Evolutionary conservation across 495 filamentous ascomycete species (phyloP).

Genomic region (Lophiotrema nucula): DNA sequence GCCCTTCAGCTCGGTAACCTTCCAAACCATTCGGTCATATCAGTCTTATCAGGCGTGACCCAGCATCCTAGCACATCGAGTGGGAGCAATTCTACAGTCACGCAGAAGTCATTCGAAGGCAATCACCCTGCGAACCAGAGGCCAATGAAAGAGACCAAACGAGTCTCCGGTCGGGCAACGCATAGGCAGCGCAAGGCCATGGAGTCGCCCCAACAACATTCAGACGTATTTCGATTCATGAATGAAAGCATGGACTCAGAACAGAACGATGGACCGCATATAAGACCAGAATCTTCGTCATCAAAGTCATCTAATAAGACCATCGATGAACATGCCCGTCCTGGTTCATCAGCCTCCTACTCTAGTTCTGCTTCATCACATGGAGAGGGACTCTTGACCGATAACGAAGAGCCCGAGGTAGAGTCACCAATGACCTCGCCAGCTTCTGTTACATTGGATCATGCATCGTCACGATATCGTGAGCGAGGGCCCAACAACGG

Average conservation of each 20-base stretch:
- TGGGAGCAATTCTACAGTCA: constrained; percentile 44
- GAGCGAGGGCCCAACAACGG: neutral
- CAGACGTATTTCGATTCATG: constrained; percentile 40
- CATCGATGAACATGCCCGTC: too few species aligned
- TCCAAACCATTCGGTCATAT: constrained; percentile 40
- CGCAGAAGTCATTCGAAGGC: constrained; percentile 39
- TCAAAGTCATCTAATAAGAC: too few species aligned
- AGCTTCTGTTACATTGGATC: constrained; percentile 7
- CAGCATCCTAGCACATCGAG: constrained; percentile 38
- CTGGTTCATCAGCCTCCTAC: constrained; percentile 9
- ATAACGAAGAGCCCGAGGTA: constrained; percentile 9
- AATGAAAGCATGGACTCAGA: constrained; percentile 18
- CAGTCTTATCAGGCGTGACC: constrained; percentile 38
- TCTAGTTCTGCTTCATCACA: constrained; percentile 2
- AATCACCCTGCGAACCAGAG: constrained; percentile 11
- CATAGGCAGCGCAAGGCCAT: too few species aligned
- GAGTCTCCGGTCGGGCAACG: too few species aligned
- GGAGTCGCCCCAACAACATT: constrained; percentile 14
- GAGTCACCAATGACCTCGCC: constrained; percentile 28
- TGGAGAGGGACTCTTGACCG: constrained; percentile 13
- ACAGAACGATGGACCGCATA: too few species aligned
- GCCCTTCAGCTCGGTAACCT: constrained; percentile 34
- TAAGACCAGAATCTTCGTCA: too few species aligned
- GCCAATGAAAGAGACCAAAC: constrained; percentile 15
- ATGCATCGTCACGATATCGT: constrained; percentile 11